Evolutionary conservation across 257 asterid species (phyloP), one percentile per base, ranked within the genome.

Genomic region (Mentha longifolia): DNA sequence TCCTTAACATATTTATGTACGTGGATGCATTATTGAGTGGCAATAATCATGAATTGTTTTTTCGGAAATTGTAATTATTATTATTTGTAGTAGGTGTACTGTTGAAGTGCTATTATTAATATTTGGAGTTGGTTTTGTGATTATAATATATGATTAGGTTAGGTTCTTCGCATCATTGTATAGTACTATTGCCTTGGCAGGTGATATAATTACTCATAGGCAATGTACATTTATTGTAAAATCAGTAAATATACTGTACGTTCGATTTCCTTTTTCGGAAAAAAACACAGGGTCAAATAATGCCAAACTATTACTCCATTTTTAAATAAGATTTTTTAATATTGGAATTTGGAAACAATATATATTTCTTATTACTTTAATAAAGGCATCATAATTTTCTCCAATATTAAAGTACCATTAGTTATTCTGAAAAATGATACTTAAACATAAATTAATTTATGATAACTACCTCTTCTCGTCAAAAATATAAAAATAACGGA

Each of bases 101-200:
- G 47, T 60, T 45, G 19, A 50, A 66, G 35, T 51, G 71, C 65
- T 60, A 61, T 51, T 11, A 68, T 75, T 61, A 42, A 30, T 61
- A 52, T 31, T 75, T 50, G 67, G 59, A 39, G 74, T 67, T 3
- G 74, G 56, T 15, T 76, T 63, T 33, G 8, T 62, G 55, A 54
- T 62, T 41, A 14, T 33, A 28, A 8, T 13, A 15, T 62, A 8
- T 41, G 49, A 75, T 67, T 66, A 28, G 70, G 50, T 67, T 66
- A 28, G 70, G 50, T 75, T 22, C 50, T 35, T 20, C 9, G 64
- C 15, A 74, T 22, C 50, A 20, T 20, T 14, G 64, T 19, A 74
- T 67, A 30, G 15, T 62, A 19, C n/a, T 50, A 28, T 4, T 12
- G 2, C 7, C 25, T 22, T 30, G 56, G 72, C 65, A 20, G 20